phyloP scores from a whole-genome alignment of 257 asterid genomes.

The Striga asiatica region DNA sequence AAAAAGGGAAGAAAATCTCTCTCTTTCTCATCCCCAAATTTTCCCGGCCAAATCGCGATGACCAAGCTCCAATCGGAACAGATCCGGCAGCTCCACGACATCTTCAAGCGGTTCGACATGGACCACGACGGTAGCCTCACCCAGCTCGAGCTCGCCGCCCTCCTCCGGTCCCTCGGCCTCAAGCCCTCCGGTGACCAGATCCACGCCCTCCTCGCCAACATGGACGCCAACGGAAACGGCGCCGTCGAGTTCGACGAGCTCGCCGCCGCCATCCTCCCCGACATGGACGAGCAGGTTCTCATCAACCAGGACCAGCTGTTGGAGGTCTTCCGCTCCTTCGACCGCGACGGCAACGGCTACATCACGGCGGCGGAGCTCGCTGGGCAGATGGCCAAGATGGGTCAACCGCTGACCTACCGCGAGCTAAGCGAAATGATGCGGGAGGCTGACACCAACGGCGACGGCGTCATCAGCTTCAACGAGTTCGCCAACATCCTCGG shows the following conservation, averaged over 20 bases:
- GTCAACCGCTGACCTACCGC: conserved; percentile 68
- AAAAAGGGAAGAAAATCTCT: not conserved
- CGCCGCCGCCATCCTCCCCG: conserved; percentile 50
- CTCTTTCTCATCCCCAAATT: not conserved
- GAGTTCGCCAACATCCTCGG: conserved; percentile 71
- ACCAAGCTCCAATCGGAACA: conserved; percentile 39
- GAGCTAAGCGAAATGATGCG: conserved; percentile 75
- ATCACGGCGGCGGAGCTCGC: conserved; percentile 86
- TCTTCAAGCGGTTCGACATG: conserved; percentile 83
- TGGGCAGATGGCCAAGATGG: conserved; percentile 85
- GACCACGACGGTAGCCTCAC: conserved; percentile 94
- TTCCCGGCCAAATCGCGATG: conserved; percentile 16
- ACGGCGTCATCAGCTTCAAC: conserved; percentile 66
- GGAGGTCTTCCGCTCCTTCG: conserved; percentile 72
- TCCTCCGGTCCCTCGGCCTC: conserved; percentile 70
- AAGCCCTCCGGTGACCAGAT: conserved; percentile 77
- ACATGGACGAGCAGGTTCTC: conserved; percentile 47
- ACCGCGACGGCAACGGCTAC: conserved; percentile 84
- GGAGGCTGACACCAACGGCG: conserved; percentile 85
- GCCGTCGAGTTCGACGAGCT: conserved; percentile 72
- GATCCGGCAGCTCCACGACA: conserved; percentile 44
- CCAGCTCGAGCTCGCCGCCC: conserved; percentile 73
- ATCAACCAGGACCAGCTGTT: conserved; percentile 57
- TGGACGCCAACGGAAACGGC: conserved; percentile 86
- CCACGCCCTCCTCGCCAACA: conserved; percentile 45